Base-by-base conservation (phyloP, 1,139 yeast genomes). In the Hyphopichia burtonii region DNA sequence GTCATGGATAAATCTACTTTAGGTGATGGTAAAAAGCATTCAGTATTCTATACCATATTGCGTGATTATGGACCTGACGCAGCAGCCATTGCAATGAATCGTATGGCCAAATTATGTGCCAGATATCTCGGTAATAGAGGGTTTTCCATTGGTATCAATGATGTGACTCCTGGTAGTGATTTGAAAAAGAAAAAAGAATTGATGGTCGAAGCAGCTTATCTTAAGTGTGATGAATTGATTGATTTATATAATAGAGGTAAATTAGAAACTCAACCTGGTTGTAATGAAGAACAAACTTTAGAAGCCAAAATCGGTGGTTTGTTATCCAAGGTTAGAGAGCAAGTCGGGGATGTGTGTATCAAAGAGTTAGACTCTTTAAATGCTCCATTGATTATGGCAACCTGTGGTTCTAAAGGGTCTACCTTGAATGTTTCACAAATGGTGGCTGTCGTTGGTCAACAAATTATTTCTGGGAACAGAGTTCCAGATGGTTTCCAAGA, bases 401-500 rank as follows among this genome's bases (percentile, higher is more conserved):
- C 96, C 1, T 93, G 99, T 78, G 99, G 99, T 54, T 93, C 99
- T 39, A 94, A 94, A 65, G 99, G 99, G 66, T 93, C 99, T 34
- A 90, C 97, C 0, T 79, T 94, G 51, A 94, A 94, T 65, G 99
- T 94, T 36, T 93, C 99, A 10, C 99, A 94, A 70, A 94, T 94
- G 99, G 99, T 94, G 76, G 99, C 99, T 0, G 97, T 94, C 62
- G 99, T 94, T 39, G 99, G 99, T 45, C 99, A 94, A 68, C 99
- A 94, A 66, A 94, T 94, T 72, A 94, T 94, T 55, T 83, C 96
- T 4, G 99, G 99, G 66, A 87, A 88, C 61, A 96, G 99, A 78
- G 99, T 94, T 52, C 99, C 99, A 17, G 96, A 94, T 76, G 99
- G 99, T 22, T 94, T 94, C 76, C 99, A 94, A 66, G 98, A 94